Evolutionary conservation across 345 rosid species (phyloP).

Genomic region (Rhodamnia rubescens): DNA sequence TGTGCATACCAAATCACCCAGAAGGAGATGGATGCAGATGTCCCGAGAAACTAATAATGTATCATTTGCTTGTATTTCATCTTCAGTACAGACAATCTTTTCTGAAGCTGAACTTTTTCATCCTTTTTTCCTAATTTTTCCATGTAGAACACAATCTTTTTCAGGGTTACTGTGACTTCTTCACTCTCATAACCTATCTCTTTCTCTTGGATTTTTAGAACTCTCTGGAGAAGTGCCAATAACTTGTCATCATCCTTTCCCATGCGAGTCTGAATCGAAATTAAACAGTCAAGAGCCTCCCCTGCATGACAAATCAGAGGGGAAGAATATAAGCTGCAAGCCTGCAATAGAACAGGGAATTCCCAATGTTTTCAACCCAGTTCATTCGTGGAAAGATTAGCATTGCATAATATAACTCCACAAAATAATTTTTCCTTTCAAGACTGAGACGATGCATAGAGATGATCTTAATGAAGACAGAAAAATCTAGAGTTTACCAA

Average conservation of each 20-base stretch:
- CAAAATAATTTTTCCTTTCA: not conserved
- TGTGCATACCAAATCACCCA: not conserved
- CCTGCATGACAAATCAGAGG: constrained; percentile 26
- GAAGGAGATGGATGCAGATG: not conserved
- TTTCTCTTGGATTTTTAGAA: constrained; percentile 64
- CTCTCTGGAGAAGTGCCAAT: constrained; percentile 42
- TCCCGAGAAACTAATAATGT: not conserved
- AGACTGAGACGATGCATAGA: not conserved
- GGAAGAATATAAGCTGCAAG: not conserved
- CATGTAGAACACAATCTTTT: constrained; percentile 49
- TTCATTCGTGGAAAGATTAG: not conserved
- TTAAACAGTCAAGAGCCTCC: constrained; percentile 79
- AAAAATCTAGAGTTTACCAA: constrained; percentile 34
- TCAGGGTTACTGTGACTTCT: constrained; percentile 55
- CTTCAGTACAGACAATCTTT: constrained; percentile 44
- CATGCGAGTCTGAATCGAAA: constrained; percentile 45
- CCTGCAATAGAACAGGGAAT: not conserved
- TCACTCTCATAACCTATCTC: constrained; percentile 57
- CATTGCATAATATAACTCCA: not conserved
- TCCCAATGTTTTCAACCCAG: not conserved
- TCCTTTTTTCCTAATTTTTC: constrained; percentile 60
- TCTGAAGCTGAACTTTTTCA: constrained; percentile 50
- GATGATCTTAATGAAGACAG: not conserved
- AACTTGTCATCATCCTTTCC: constrained; percentile 36
- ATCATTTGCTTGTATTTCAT: constrained; percentile 44